Conservation (phyloP, 1,284 basidiomycete species). For the Schizopora paradoxa region DNA sequence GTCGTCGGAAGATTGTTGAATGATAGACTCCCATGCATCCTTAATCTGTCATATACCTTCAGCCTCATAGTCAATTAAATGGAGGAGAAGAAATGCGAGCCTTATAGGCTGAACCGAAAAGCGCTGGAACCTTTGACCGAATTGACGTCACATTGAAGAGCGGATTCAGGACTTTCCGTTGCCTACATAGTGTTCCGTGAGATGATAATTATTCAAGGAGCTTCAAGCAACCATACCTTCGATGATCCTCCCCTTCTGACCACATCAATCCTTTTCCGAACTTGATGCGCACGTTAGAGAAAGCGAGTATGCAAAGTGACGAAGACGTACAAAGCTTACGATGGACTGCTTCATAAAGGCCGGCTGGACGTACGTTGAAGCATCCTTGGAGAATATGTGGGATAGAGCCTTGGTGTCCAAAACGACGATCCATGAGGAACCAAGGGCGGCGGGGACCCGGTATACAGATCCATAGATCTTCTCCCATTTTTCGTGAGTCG, state of each 20-base stretch:
- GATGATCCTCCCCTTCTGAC: constrained; percentile 49
- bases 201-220: background rate
- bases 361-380: constrained; percentile 42
- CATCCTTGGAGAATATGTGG: constrained; percentile 47
- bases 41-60: too few species aligned
- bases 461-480: constrained; percentile 45
- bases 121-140: constrained; percentile 30
- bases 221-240: constrained; percentile 25
- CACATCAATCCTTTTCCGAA: constrained; percentile 45
- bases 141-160: constrained; percentile 39
- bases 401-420: constrained; percentile 50
- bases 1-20: constrained; percentile 12
- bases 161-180: constrained; percentile 37
- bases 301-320: background rate
- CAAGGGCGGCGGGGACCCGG: constrained; percentile 36
- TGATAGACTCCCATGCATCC: background rate
- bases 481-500: constrained; percentile 30
- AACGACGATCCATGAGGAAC: constrained; percentile 37
- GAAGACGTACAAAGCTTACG: constrained; percentile 36
- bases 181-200: constrained; percentile 24
- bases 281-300: constrained; percentile 26
- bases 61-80: too few species aligned
- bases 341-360: constrained; percentile 34
- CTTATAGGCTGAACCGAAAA: constrained; percentile 45
- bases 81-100: too few species aligned